These are phyloP conservation scores for Laetiporus sulphureus DNA, from an alignment of 1,284 basidiomycete genomes.

Conservation along the genomic window DNA sequence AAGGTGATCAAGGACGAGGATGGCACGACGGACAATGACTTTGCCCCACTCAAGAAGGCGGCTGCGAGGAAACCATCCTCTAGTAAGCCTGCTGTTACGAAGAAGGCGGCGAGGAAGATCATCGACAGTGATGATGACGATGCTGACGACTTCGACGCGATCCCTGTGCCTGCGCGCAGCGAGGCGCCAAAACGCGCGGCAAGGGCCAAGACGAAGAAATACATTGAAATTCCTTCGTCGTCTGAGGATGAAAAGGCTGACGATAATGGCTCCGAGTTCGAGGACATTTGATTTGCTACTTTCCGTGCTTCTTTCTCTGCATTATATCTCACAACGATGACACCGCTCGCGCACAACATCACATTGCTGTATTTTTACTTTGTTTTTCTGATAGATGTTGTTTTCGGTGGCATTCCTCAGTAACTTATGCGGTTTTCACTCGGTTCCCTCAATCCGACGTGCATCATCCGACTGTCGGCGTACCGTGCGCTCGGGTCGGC, in stretches of 20 bases:
- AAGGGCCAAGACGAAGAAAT: slow-evolving; percentile 29
- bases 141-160: slow-evolving; percentile 14
- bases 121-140: slow-evolving; percentile 30
- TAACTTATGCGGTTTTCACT: too few relatives aligned
- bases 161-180: slow-evolving; percentile 21
- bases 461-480: too few relatives aligned
- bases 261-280: slow-evolving; percentile 22
- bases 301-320: too few relatives aligned
- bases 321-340: too few relatives aligned
- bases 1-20: slow-evolving; percentile 31
- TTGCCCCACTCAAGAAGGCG: slow-evolving; percentile 16
- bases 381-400: too few relatives aligned
- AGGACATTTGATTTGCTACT: too few relatives aligned
- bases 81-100: slow-evolving; percentile 2
- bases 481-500: too few relatives aligned
- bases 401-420: too few relatives aligned
- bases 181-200: slow-evolving; percentile 30
- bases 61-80: slow-evolving; percentile 6
- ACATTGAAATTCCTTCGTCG: slow-evolving; percentile 32
- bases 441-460: too few relatives aligned
- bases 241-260: slow-evolving; percentile 27
- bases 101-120: slow-evolving; percentile 7
- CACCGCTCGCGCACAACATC: too few relatives aligned
- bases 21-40: slow-evolving; percentile 14
- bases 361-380: too few relatives aligned